Base-by-base conservation (phyloP, 768 basidiomycete species). In the Agaricus bisporus region DNA sequence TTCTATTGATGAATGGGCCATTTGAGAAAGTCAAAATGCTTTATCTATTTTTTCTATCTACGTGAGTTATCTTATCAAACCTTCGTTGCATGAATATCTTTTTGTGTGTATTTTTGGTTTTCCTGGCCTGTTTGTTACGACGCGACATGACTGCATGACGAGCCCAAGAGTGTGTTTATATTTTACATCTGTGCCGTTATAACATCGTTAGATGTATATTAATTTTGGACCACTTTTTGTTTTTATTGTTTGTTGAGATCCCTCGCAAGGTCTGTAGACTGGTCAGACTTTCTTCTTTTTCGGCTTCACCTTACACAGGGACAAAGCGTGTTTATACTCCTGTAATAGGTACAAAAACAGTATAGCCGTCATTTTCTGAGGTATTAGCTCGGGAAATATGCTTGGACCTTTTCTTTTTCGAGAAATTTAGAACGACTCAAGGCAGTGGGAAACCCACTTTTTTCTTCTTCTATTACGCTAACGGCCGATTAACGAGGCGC, bases 1-100 rank as follows among this genome's bases (percentile, higher is more conserved):
- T 44, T 61, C 65, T 38, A 54, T 72, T 51, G 83, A 82, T 58
- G 84, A 84, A 32, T 84, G 83, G 83, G 74, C 75, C 38, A 66
- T 81, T 45, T 81, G 71, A 70, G 15, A 14, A 39, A 11, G 32
- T 11, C 32, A 7, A 32, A 32, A 11, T 32, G 32, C 32, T 32
- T 11, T 32, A 14, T 42, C 12, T 7, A 3, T 51, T 22, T 47
- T 4, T 28, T 32, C 29, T 47, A 47, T 28, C 14, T 17, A 35
- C 15, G 6, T 35, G 12, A 28, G 10, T 47, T 47, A 18, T 44
- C 26, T 22, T 20, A 4, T 6, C 11, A 6, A 32, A 32, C 32
- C 11, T 32, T 11, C 11, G 44, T 9, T 46, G 44, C n/a, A 28
- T 29, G 29, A 15, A 3, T 14, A 9, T 39, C n/a, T 39, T 39